phyloP scores from a whole-genome alignment of 169 alveolate genomes.

The Eimeria necatrix region DNA sequence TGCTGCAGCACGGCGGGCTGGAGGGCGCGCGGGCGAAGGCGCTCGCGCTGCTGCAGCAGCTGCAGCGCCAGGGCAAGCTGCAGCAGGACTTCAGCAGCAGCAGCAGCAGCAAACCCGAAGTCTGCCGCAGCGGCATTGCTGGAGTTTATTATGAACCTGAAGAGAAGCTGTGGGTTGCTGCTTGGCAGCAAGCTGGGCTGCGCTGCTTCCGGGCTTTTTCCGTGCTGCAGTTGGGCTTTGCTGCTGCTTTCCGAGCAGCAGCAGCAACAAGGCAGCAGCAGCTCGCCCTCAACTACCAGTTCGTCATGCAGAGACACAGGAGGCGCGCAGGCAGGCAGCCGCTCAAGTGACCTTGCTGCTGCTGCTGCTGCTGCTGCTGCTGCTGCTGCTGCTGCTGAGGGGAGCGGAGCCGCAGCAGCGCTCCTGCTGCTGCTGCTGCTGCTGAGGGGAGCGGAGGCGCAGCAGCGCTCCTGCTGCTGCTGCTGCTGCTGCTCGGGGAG shows the following conservation, averaged over 20 bases:
- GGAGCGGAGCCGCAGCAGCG: too few species aligned
- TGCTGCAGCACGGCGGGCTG: neutral
- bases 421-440: too few species aligned
- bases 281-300: conserved; percentile 46
- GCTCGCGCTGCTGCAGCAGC: conserved; percentile 61
- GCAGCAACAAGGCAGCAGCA: conserved; percentile 77
- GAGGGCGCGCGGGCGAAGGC: conserved; percentile 79
- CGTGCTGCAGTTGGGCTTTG: conserved; percentile 79
- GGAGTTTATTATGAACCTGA: conserved; percentile 81
- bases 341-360: conserved; percentile 47
- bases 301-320: conserved; percentile 68
- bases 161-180: conserved; percentile 81
- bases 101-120: conserved; percentile 68
- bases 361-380: neutral
- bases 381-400: neutral
- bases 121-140: conserved; percentile 74
- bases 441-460: too few species aligned
- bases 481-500: neutral
- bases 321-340: conserved; percentile 77
- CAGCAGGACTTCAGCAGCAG: neutral
- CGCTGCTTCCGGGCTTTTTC: conserved; percentile 76
- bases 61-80: conserved; percentile 55
- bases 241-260: conserved; percentile 79
- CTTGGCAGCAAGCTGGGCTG: conserved; percentile 80
- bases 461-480: too few species aligned